Conservation (phyloP, 1,284 basidiomycete genomes). For the Xanthoconium separans region DNA sequence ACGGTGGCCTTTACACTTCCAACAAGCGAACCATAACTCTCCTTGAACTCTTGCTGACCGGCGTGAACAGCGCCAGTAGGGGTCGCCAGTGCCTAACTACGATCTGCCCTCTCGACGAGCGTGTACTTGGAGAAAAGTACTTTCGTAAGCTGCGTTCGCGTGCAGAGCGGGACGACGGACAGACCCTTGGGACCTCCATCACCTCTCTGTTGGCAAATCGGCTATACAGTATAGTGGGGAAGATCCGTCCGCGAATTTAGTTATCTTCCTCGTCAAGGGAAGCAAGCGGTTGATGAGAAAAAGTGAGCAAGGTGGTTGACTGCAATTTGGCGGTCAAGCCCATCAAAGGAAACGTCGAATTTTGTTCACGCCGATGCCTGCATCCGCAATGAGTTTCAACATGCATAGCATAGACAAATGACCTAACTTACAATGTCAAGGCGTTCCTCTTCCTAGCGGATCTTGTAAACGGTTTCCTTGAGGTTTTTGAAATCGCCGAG, state of each 20-base stretch:
- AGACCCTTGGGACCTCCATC: neutral
- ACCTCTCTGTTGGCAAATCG: neutral
- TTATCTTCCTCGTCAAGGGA: conserved; percentile 41
- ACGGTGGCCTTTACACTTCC: conserved; percentile 37
- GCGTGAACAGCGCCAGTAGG: conserved; percentile 45
- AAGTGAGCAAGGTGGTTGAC: conserved; percentile 35
- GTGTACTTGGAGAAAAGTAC: conserved; percentile 33
- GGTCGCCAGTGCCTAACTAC: conserved; percentile 39
- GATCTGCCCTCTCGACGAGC: conserved; percentile 37
- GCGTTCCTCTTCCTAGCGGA: conserved; percentile 36
- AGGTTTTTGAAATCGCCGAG: conserved; percentile 39
- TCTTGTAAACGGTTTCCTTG: conserved; percentile 37
- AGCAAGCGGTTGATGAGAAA: conserved; percentile 42
- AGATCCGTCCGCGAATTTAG: conserved; percentile 25
- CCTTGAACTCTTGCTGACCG: conserved; percentile 42
- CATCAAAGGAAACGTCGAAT: conserved; percentile 39
- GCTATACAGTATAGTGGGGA: too few relatives aligned
- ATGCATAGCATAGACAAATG: neutral
- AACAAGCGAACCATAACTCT: conserved; percentile 37
- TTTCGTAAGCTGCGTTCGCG: conserved; percentile 34
- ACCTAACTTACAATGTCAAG: conserved; percentile 40
- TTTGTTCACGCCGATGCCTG: conserved; percentile 42
- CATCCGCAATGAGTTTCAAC: conserved; percentile 38
- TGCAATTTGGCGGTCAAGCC: conserved; percentile 41
- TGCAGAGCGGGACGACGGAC: neutral